Percentiles rank a stretch among this genome's conserved stretches.
These are phyloP conservation scores for Metschnikowia similis DNA, from an alignment of 805 yeast species.

Conservation along the genomic window DNA sequence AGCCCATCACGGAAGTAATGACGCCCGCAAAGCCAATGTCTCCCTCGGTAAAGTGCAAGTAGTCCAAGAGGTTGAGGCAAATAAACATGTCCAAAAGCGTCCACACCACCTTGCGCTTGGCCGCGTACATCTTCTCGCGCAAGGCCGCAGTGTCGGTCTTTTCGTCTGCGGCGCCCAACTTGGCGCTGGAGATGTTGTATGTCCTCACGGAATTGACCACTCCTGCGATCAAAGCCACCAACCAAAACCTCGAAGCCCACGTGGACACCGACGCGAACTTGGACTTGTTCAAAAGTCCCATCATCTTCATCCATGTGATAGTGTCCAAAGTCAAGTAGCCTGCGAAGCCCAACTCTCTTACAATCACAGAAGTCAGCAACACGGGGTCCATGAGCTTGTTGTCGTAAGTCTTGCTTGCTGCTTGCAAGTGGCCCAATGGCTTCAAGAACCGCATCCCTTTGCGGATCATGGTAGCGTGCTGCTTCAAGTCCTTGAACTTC, in stretches of 20 bases:
- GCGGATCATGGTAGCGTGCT: conserved; percentile 64
- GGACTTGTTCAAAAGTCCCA: conserved; percentile 50
- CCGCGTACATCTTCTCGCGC: conserved; percentile 41
- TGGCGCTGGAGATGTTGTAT: conserved; percentile 42
- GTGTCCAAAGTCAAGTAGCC: conserved; percentile 63
- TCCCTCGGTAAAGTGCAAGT: conserved; percentile 67
- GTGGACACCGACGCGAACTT: conserved; percentile 49
- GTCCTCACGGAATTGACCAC: conserved; percentile 56
- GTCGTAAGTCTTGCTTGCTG: conserved; percentile 63
- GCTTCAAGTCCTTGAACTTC: conserved; percentile 53
- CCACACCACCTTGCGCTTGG: conserved; percentile 67
- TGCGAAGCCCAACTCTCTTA: conserved; percentile 58
- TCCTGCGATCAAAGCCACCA: conserved; percentile 62
- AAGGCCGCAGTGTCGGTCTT: conserved; percentile 34
- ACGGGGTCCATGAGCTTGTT: conserved; percentile 66
- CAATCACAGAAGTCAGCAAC: conserved; percentile 47
- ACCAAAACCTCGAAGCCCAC: conserved; percentile 72
- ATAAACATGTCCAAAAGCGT: conserved; percentile 71
- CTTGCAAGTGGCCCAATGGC: conserved; percentile 67
- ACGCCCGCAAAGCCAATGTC: conserved; percentile 81
- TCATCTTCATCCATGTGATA: conserved; percentile 54
- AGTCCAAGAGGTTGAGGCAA: conserved; percentile 64
- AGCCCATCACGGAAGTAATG: conserved; percentile 73
- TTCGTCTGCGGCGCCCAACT: conserved; percentile 25
- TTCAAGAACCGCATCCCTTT: conserved; percentile 82